Evolutionary conservation across 2,329 filamentous ascomycete species (phyloP), one percentile per base, ranked within the genome.

Genomic region (Sphaerulina populicola): DNA sequence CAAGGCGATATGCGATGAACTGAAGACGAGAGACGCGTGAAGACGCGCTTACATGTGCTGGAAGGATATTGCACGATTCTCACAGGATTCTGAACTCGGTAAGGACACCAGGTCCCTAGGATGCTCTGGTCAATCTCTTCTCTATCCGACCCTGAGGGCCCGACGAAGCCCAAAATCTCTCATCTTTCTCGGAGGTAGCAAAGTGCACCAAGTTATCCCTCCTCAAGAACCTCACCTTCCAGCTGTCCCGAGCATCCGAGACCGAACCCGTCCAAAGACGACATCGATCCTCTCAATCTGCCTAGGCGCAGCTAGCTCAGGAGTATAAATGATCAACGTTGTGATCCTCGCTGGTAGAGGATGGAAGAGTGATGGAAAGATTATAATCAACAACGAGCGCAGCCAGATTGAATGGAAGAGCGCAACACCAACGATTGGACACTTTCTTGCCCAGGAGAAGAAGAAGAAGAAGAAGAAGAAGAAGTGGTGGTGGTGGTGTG

Each of bases 301-400:
- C 49, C 64, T 59, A 2, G 54, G 54, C 6, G 47, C 47, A 41
- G 58, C 61, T 4, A 56, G 48, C 15, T 45, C 45, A 5, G 62
- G 57, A 12, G 54, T 57, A 3, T 60, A 57, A 11, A 53, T 57
- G 49, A 64, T 64, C 15, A 63, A 46, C 6, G 57, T 64, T 9
- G 60, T 65, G 15, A 65, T 62, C 1, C 57, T 55, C 2, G 62
- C 64, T 3, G 62, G 60, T 1, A 47, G 29, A 5, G 65, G 65
- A 44, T 58, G 62, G 2, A 62, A 42, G 7, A 64, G 64, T 11
- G 66, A 58, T 2, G 47, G 40, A 10, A 10, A 35, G 14, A 12
- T 18, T 18, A 18, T 18, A 30, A 31, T 38, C 31, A 43, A 40
- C 40, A 41, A 23, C 7, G 14, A 43, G 33, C 47, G 40, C 44